Percentiles rank a stretch among this genome's conserved stretches.
Conservation (phyloP, 371 early-diverging fungal genomes). For the Rhizopus stolonifer region DNA sequence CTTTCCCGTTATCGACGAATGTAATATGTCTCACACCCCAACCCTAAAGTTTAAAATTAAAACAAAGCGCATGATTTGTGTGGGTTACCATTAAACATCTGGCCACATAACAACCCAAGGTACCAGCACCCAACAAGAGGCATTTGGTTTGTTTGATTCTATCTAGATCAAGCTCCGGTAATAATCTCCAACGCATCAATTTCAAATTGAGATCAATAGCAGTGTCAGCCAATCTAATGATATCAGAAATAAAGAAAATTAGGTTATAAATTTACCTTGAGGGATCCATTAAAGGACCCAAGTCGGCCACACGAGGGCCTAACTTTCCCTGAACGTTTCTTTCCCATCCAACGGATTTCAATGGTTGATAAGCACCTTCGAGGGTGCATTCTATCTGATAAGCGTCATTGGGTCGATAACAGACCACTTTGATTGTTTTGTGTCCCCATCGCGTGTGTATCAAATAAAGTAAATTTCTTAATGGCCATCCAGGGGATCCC, state of each 20-base stretch:
- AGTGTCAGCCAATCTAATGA: conserved; percentile 75
- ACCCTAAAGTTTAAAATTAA: no score
- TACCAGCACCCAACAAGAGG: conserved; percentile 93
- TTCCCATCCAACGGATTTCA: conserved; percentile 89
- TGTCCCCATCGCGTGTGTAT: conserved; percentile 53
- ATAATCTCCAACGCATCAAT: conserved; percentile 93
- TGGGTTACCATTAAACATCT: conserved; percentile 65
- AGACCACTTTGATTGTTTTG: conserved; percentile 58
- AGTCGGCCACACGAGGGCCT: conserved; percentile 80
- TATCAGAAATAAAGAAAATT: background rate
- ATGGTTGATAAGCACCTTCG: conserved; percentile 20
- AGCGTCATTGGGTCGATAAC: conserved; percentile 62
- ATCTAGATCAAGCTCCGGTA: conserved; percentile 84
- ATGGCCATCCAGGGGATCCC: conserved; percentile 83
- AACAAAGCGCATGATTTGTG: no score
- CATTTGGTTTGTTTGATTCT: conserved; percentile 73
- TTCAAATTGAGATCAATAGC: conserved; percentile 92
- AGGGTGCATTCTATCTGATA: background rate
- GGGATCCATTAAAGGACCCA: conserved; percentile 81
- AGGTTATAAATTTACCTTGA: conserved; percentile 40
- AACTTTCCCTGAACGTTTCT: conserved; percentile 77
- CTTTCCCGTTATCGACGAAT: conserved; percentile 89
- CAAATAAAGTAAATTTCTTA: conserved; percentile 79
- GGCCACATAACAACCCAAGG: conserved; percentile 93
- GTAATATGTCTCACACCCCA: conserved; percentile 95